Conservation (phyloP, 371 early-diverging fungal genomes). For the Nematocida sp. region DNA sequence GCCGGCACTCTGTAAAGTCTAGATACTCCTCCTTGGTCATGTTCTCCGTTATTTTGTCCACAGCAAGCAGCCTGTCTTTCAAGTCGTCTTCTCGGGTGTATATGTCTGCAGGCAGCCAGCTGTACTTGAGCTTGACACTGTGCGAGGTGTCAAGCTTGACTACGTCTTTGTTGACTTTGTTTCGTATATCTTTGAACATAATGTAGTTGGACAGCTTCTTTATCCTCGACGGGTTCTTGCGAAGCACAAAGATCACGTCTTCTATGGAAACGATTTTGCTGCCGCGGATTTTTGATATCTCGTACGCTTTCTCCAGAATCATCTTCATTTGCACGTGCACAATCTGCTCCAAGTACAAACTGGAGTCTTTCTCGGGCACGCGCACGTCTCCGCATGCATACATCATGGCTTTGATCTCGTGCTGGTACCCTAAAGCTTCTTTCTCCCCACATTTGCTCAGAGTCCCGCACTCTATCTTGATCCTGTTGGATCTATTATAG, state of each 20-base stretch:
- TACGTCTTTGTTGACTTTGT: slow-evolving; percentile 37
- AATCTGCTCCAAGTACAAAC: slow-evolving; percentile 48
- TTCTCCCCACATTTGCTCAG: neutral
- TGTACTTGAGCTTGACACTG: slow-evolving; percentile 24
- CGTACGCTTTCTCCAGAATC: slow-evolving; percentile 13
- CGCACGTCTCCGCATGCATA: slow-evolving; percentile 52
- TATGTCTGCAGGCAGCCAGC: slow-evolving; percentile 25
- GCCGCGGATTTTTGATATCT: slow-evolving; percentile 8
- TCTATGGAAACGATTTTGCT: slow-evolving; percentile 43
- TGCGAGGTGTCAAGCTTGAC: neutral
- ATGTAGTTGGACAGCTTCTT: slow-evolving; percentile 52
- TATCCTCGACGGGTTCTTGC: slow-evolving; percentile 45
- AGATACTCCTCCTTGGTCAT: slow-evolving; percentile 96
- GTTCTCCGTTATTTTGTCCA: slow-evolving; percentile 78
- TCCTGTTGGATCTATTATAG: neutral
- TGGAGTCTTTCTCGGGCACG: slow-evolving; percentile 26
- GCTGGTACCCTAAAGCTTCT: slow-evolving; percentile 8
- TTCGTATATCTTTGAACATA: slow-evolving; percentile 46
- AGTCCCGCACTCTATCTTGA: slow-evolving; percentile 9
- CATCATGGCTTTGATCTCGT: slow-evolving; percentile 54
- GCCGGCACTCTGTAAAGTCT: slow-evolving; percentile 88
- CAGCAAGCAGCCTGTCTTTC: slow-evolving; percentile 60
- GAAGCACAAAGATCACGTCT: slow-evolving; percentile 50
- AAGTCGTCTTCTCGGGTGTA: slow-evolving; percentile 22
- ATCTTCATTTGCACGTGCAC: slow-evolving; percentile 42